These are phyloP conservation scores for Rhynchospora tenuis DNA, from an alignment of 176 grass and related monocot genomes.

Conservation along the genomic window DNA sequence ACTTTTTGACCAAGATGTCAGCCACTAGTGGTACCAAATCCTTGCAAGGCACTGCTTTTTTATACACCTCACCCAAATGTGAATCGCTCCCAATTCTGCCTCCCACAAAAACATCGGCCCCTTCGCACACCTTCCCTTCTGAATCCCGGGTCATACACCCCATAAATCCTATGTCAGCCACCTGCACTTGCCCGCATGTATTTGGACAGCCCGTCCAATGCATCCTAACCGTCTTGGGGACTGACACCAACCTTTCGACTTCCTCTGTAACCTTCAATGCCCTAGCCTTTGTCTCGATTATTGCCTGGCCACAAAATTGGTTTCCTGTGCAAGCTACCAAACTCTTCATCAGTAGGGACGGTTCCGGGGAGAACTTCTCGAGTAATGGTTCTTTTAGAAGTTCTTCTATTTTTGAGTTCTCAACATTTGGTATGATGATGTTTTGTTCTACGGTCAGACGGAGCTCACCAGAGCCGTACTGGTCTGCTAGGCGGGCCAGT, in stretches of 20 bases:
- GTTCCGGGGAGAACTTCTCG: constrained; percentile 47
- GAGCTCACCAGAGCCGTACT: constrained; percentile 75
- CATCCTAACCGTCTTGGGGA: constrained; percentile 56
- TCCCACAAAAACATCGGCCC: constrained; percentile 59
- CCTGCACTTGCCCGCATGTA: constrained; percentile 93
- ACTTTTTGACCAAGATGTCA: constrained; percentile 65
- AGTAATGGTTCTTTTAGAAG: constrained; percentile 70
- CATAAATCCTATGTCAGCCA: constrained; percentile 96
- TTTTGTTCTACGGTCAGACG: constrained; percentile 94
- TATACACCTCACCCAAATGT: constrained; percentile 66
- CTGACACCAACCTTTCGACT: constrained; percentile 57
- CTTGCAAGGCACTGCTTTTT: constrained; percentile 74
- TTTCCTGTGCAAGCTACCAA: constrained; percentile 84
- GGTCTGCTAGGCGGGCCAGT: constrained; percentile 66
- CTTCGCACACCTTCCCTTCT: constrained; percentile 61
- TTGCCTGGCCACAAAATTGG: constrained; percentile 96
- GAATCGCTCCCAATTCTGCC: constrained; percentile 86
- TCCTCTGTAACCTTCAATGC: constrained; percentile 74
- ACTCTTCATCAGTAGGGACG: constrained; percentile 57
- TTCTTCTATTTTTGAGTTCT: constrained; percentile 30
- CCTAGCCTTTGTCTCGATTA: constrained; percentile 84
- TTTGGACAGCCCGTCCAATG: constrained; percentile 85
- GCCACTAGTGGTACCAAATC: constrained; percentile 67
- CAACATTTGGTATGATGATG: constrained; percentile 77
- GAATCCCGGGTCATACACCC: constrained; percentile 64